Evolutionary conservation across 805 yeast genomes (phyloP).

Genomic region (Saturnispora serradocipensis): DNA sequence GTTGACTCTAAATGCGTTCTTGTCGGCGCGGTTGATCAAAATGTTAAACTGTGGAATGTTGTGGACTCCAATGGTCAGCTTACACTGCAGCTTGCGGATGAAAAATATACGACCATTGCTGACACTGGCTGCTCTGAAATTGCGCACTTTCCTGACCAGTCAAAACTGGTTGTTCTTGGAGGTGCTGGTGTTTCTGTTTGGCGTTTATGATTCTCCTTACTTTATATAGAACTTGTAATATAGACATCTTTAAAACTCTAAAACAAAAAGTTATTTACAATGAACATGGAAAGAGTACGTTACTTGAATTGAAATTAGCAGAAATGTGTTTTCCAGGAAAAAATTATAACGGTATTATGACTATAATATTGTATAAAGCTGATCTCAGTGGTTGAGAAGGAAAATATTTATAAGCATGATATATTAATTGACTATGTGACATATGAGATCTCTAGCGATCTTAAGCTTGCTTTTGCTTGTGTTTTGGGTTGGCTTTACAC

Average conservation of each 20-base stretch:
- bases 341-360: neutral
- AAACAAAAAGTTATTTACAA: conserved; percentile 1
- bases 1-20: conserved; percentile 30
- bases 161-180: conserved; percentile 43
- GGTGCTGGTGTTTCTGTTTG: conserved; percentile 63
- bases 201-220: conserved; percentile 8
- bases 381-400: too few species aligned
- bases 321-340: too few species aligned
- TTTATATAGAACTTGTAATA: neutral
- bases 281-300: neutral
- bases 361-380: neutral
- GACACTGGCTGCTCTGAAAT: conserved; percentile 75
- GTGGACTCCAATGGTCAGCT: conserved; percentile 14
- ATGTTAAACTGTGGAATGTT: conserved; percentile 53
- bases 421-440: neutral
- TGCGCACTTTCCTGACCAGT: conserved; percentile 20
- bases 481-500: conserved; percentile 88
- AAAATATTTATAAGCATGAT: neutral
- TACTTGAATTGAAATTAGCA: too few species aligned
- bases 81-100: conserved; percentile 27
- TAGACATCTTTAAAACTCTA: neutral
- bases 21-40: conserved; percentile 80
- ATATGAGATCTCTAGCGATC: neutral
- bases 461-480: conserved; percentile 85
- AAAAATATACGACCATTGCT: conserved; percentile 70